Percentiles rank a stretch among this genome's conserved stretches.
phyloP scores from a whole-genome alignment of 768 basidiomycete species.

The Leccinum variicolor region DNA sequence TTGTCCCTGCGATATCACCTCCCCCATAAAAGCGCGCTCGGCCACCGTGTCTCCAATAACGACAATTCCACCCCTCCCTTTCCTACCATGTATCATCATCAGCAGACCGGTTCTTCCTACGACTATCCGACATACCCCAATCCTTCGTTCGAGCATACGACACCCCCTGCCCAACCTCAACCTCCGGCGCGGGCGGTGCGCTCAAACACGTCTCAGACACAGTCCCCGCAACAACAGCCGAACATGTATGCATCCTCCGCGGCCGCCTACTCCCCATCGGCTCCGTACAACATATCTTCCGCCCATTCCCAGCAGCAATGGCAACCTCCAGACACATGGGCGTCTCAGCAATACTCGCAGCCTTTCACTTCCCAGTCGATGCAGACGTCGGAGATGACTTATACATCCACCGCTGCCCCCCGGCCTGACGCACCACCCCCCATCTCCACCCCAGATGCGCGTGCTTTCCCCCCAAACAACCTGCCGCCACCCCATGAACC shows the following conservation, averaged over 20 bases:
- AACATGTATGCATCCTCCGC: constrained; percentile 28
- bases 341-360: constrained; percentile 31
- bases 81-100: constrained; percentile 48
- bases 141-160: constrained; percentile 24
- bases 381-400: constrained; percentile 32
- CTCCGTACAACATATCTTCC: constrained; percentile 28
- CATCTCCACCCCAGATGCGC: constrained; percentile 29
- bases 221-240: constrained; percentile 28
- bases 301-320: constrained; percentile 39
- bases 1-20: constrained; percentile 26
- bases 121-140: constrained; percentile 46
- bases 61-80: constrained; percentile 43
- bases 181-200: constrained; percentile 28
- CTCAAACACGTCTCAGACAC: constrained; percentile 32
- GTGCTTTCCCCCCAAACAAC: constrained; percentile 27
- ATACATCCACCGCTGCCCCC: constrained; percentile 22
- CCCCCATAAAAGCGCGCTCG: constrained; percentile 29
- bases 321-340: constrained; percentile 35
- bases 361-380: constrained; percentile 33
- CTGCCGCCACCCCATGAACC: constrained; percentile 29
- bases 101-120: constrained; percentile 45
- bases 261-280: constrained; percentile 26
- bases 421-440: constrained; percentile 17
- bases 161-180: constrained; percentile 30
- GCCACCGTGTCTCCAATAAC: constrained; percentile 17